Conservation (phyloP, 1,139 yeast species). For the Zygoascus sp. region DNA sequence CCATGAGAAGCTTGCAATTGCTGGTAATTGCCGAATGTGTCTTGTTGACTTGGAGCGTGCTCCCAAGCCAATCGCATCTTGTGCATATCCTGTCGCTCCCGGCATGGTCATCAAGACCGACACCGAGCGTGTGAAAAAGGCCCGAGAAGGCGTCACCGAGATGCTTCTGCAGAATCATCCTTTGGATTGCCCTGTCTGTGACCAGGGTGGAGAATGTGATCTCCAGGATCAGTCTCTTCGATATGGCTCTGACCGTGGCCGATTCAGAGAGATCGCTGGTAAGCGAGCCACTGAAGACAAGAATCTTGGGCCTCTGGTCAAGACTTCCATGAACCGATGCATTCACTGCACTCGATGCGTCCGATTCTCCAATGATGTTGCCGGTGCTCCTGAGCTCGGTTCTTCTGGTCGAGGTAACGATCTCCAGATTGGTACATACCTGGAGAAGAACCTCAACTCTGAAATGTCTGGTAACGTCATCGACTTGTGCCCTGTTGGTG, state of each 20-base stretch:
- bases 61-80: slow-evolving; percentile 85
- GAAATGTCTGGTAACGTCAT: slow-evolving; percentile 86
- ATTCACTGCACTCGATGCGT: slow-evolving; percentile 92
- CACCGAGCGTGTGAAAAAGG: slow-evolving; percentile 74
- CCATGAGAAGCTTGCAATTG: slow-evolving; percentile 85
- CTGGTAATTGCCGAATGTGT: slow-evolving; percentile 97
- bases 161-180: slow-evolving; percentile 88
- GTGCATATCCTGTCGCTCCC: slow-evolving; percentile 86
- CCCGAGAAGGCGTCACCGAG: slow-evolving; percentile 89
- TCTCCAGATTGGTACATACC: slow-evolving; percentile 86
- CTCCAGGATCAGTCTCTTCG: slow-evolving; percentile 83
- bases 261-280: slow-evolving; percentile 76
- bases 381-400: slow-evolving; percentile 91
- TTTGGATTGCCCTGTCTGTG: slow-evolving; percentile 88
- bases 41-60: slow-evolving; percentile 86
- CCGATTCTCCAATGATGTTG: slow-evolving; percentile 84
- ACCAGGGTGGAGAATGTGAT: slow-evolving; percentile 94
- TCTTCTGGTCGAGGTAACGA: slow-evolving; percentile 89
- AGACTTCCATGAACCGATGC: slow-evolving; percentile 90
- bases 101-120: slow-evolving; percentile 87
- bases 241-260: slow-evolving; percentile 82
- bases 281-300: slow-evolving; percentile 89
- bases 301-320: slow-evolving; percentile 84
- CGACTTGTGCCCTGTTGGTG: slow-evolving; percentile 91
- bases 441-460: slow-evolving; percentile 77